Conservation (phyloP, 1,139 yeast genomes). For the Saccharomyces uvarum region DNA sequence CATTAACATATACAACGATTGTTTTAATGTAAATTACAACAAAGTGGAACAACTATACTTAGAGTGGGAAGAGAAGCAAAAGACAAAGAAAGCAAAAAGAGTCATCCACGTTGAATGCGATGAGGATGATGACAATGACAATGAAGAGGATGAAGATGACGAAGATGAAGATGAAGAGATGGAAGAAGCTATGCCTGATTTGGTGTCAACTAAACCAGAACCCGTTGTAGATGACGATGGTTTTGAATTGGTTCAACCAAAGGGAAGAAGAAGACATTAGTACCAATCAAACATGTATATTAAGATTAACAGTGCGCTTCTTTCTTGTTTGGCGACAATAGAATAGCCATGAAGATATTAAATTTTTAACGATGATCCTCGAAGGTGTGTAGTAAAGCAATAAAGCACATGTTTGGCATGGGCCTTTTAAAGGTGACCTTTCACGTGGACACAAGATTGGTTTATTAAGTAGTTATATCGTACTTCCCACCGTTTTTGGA, state of each 20-base stretch:
- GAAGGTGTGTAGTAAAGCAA: background rate
- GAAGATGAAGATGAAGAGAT: constrained; percentile 32
- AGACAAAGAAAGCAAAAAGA: constrained; percentile 32
- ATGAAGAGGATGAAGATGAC: constrained; percentile 38
- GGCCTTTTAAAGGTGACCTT: background rate
- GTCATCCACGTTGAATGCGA: constrained; percentile 43
- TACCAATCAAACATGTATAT: background rate
- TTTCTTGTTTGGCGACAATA: background rate
- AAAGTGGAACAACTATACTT: constrained; percentile 53
- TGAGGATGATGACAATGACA: constrained; percentile 42
- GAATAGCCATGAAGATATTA: background rate
- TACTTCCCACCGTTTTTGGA: too few species aligned
- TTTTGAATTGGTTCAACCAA: constrained; percentile 74
- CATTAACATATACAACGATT: constrained; percentile 58
- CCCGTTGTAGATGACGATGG: constrained; percentile 91
- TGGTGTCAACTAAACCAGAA: constrained; percentile 23
- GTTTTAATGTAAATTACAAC: constrained; percentile 44
- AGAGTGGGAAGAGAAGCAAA: constrained; percentile 50
- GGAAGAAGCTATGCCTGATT: constrained; percentile 28
- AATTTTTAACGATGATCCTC: background rate
- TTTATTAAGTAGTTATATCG: background rate
- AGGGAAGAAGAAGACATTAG: constrained; percentile 39
- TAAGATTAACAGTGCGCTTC: background rate
- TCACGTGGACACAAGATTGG: background rate
- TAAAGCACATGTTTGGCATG: background rate